Conservation (phyloP, 306 rosid genomes). For the Castanopsis chinensis region DNA sequence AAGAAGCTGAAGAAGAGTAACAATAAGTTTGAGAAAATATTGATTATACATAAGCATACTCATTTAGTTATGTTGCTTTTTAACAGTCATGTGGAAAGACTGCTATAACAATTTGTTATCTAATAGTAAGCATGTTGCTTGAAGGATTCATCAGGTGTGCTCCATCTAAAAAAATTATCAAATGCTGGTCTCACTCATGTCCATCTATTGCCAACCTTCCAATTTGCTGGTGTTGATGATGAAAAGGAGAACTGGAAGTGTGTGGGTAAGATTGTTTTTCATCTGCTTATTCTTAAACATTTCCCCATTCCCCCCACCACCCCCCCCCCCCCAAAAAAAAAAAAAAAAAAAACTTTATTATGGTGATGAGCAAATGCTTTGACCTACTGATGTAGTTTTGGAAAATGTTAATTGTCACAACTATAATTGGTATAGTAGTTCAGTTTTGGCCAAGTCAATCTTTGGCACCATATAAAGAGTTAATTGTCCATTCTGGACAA, state of each 20-base stretch:
- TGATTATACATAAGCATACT: background rate
- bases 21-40: background rate
- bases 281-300: constrained; percentile 9
- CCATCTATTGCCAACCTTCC: constrained; percentile 88
- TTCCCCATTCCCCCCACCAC: background rate
- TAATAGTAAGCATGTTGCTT: constrained; percentile 33
- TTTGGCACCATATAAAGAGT: background rate
- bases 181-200: constrained; percentile 82
- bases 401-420: background rate
- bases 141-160: constrained; percentile 78
- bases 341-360: background rate
- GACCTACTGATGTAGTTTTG: background rate
- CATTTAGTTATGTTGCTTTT: background rate
- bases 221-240: constrained; percentile 89
- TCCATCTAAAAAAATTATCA: constrained; percentile 79
- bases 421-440: background rate
- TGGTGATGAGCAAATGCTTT: background rate
- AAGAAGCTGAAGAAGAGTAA: background rate
- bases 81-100: constrained; percentile 8
- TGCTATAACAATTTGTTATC: constrained; percentile 9
- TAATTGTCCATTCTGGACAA: background rate
- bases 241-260: constrained; percentile 75
- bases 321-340: too few species aligned
- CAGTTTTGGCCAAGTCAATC: background rate
- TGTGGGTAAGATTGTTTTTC: constrained; percentile 52